Evolutionary conservation across 1,284 basidiomycete genomes (phyloP), one percentile per base, ranked within the genome.

Genomic region (Ustilago tritici): DNA sequence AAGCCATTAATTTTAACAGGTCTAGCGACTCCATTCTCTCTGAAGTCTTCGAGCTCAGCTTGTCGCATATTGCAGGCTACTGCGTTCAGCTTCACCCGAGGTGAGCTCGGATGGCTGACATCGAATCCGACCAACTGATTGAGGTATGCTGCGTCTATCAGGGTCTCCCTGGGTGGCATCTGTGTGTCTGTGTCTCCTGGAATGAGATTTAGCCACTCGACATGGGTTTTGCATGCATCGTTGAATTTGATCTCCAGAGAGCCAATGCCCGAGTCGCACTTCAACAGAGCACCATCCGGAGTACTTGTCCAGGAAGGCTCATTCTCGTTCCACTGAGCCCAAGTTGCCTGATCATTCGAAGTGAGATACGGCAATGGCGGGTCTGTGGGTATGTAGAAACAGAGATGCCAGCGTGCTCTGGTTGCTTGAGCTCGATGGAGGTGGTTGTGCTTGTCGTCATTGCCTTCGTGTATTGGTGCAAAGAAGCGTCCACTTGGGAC

Each of bases 391-490:
- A 79, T 49, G 34, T 52, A 47, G 49, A 72, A 80, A 56, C 60
- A 65, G 1, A 78, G 80, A 49, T 81, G 78, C 70, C 75, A 79
- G n/a, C 80, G 56, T 4, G 74, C 77, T 3, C 80, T 67, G 2
- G 67, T 54, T 11, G 78, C 80, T 49, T 79, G 70, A 7, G 69
- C 68, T 14, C 78, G 65, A 40, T 81, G 80, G 19, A 79, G 38
- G 57, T 80, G 78, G 58, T 70, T 72, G 57, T 72, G 64, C 52
- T 56, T 60, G 40, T 66, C 66, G 54, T 81, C 80, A 41, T 78
- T 73, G 15, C 47, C 76, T 0, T 64, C 59, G 40, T 79, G 64
- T 17, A 70, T 67, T 14, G 73, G 67, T 11, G 65, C 50, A 46
- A 61, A 61, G 31, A 61, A 59, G 15, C 54, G 56, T 23, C 55